Evolutionary conservation across 768 basidiomycete species (phyloP).

Genomic region (Kwoniella sp.): DNA sequence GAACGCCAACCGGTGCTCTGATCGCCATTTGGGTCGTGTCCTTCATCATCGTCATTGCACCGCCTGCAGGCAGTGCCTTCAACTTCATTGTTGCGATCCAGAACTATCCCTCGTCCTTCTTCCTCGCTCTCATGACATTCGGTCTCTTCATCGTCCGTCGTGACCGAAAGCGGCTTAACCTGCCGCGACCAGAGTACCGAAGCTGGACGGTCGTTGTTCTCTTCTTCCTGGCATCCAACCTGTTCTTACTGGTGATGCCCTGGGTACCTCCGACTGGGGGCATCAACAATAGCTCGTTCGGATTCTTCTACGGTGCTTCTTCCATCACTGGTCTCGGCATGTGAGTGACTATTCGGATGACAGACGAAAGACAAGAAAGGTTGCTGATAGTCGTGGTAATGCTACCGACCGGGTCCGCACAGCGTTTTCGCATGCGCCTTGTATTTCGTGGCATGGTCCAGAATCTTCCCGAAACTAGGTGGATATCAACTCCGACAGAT

Average conservation of each 20-base stretch:
- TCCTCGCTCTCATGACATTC: slow-evolving; percentile 47
- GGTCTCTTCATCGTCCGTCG: slow-evolving; percentile 55
- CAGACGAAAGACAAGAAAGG: too few species aligned
- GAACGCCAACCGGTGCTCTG: slow-evolving; percentile 68
- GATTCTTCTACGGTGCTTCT: slow-evolving; percentile 35
- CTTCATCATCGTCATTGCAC: slow-evolving; percentile 61
- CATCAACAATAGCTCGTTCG: slow-evolving; percentile 52
- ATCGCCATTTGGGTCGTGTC: slow-evolving; percentile 68
- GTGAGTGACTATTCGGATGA: too few species aligned
- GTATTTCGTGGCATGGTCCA: slow-evolving; percentile 59
- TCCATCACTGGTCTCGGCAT: slow-evolving; percentile 33
- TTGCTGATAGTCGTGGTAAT: not conserved
- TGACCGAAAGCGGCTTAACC: slow-evolving; percentile 45
- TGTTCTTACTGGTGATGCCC: slow-evolving; percentile 57
- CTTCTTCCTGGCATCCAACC: slow-evolving; percentile 41
- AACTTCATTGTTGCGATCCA: slow-evolving; percentile 59
- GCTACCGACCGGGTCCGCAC: not conserved
- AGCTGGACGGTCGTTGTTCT: slow-evolving; percentile 36
- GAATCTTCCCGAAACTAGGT: slow-evolving; percentile 59
- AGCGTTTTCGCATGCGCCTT: slow-evolving; percentile 41
- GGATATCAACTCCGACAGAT: slow-evolving; percentile 60
- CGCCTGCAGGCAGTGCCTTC: slow-evolving; percentile 75
- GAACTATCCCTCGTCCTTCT: slow-evolving; percentile 43
- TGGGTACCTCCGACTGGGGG: slow-evolving; percentile 51
- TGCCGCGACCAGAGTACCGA: slow-evolving; percentile 39